A percentile compares a stretch with the other conserved stretches of the same genome.
phyloP scores from a whole-genome alignment of 805 yeast genomes.

The Blastobotrys terrestris region DNA sequence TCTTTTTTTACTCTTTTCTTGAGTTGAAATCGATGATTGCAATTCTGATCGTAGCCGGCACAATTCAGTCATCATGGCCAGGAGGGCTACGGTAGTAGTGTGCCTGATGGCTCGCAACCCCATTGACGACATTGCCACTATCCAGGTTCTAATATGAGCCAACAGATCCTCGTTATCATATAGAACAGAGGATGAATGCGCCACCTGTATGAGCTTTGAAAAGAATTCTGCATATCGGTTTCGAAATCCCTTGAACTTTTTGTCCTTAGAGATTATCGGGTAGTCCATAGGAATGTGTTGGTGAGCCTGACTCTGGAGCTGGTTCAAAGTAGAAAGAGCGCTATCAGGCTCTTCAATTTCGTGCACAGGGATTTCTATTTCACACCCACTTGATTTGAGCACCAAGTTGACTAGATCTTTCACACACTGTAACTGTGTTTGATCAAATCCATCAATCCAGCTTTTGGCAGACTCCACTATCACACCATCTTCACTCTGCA shows the following conservation, averaged over 20 bases:
- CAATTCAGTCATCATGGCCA: slow-evolving; percentile 54
- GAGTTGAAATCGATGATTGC: slow-evolving; percentile 4
- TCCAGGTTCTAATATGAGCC: slow-evolving; percentile 54
- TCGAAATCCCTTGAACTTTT: slow-evolving; percentile 43
- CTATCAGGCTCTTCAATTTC: slow-evolving; percentile 67
- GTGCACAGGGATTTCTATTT: slow-evolving; percentile 60
- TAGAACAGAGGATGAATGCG: slow-evolving; percentile 12
- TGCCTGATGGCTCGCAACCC: slow-evolving; percentile 65
- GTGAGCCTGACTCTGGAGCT: slow-evolving; percentile 55
- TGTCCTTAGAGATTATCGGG: slow-evolving; percentile 53
- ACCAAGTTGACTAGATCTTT: slow-evolving; percentile 62
- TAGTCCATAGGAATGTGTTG: slow-evolving; percentile 62
- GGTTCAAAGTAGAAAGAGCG: slow-evolving; percentile 67
- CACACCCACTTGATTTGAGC: slow-evolving; percentile 66
- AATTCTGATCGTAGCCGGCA: slow-evolving; percentile 36
- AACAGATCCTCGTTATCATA: slow-evolving; percentile 36
- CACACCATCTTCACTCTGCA: slow-evolving; percentile 44
- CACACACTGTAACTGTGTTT: slow-evolving; percentile 43
- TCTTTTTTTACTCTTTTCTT: slow-evolving; percentile 3
- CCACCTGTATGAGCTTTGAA: slow-evolving; percentile 8
- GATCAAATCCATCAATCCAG: slow-evolving; percentile 51
- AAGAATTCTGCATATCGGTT: slow-evolving; percentile 52
- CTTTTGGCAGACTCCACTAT: slow-evolving; percentile 46
- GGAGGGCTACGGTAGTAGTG: slow-evolving; percentile 53
- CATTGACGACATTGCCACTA: slow-evolving; percentile 64